Base-by-base conservation (phyloP, 176 grass and related monocot genomes). In the Lolium perenne region DNA sequence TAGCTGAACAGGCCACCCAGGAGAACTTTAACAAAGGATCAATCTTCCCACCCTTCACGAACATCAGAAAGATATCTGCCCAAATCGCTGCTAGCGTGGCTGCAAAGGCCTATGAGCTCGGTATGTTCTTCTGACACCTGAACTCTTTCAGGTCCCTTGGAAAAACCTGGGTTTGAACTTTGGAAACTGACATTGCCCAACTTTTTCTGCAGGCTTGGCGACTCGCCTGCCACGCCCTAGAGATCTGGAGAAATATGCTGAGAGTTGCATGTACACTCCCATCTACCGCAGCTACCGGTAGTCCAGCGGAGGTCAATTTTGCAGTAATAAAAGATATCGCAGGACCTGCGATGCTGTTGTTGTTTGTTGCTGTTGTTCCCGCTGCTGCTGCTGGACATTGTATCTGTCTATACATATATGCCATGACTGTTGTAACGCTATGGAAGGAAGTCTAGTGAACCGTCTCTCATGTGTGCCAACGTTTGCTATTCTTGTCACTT, bases 181-280 rank as follows among this genome's bases (percentile, higher is more conserved):
- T 35, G 1, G 6, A 2, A 66, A 17, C 15, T 3, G 29, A 66
- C 79, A 61, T 49, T 4, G 4, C 58, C 12, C 2, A 78, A 59
- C 51, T 71, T 80, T 10, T 62, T 85, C 10, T 56, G 67, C 71
- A 99, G 97, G 97, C 79, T 66, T 99, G 90, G 97, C 94, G 18
- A 94, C 87, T 74, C 89, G 85, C 26, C 80, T 96, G 82, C 94
- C 94, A 82, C 92, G 89, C 41, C 97, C 97, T 0, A 86, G 73
- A 9, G 83, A 99, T 76, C 66, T 96, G 80, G 90, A 87, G 92
- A 87, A 92, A 76, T 91, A 99, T 41, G 94, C 94, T 22, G 94
- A 99, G 89, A 94, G 94, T 26, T 95, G 94, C 92, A 98, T 98
- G 94, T 95, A 98, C 90, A 87, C 71, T 40, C 97, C 97, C 4